These are phyloP conservation scores for Starmera dryadoides DNA, from an alignment of 805 yeast genomes.

Conservation along the genomic window DNA sequence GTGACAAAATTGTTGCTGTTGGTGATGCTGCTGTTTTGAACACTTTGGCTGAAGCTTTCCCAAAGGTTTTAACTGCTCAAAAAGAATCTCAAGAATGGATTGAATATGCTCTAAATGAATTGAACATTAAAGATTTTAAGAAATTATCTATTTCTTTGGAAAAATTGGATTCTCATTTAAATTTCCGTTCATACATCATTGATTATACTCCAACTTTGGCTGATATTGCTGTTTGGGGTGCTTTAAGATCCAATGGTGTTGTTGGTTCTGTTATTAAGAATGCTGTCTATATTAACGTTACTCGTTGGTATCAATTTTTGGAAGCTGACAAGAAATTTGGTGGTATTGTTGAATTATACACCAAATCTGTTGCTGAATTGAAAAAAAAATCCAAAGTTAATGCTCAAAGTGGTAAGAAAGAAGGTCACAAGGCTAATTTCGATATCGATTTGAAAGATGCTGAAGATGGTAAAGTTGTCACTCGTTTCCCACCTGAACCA, in stretches of 20 bases:
- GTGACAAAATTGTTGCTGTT: constrained; percentile 4
- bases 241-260: constrained; percentile 84
- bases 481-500: constrained; percentile 98
- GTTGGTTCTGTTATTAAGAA: constrained; percentile 87
- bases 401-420: constrained; percentile 56
- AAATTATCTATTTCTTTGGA: constrained; percentile 73
- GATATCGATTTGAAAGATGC: constrained; percentile 93
- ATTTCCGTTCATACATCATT: constrained; percentile 71
- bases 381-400: constrained; percentile 56
- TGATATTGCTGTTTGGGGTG: constrained; percentile 91
- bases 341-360: constrained; percentile 56
- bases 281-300: constrained; percentile 74
- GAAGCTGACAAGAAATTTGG: constrained; percentile 66
- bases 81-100: constrained; percentile 54
- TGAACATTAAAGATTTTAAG: constrained; percentile 82
- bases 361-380: constrained; percentile 64
- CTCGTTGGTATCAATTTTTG: constrained; percentile 87
- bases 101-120: constrained; percentile 56
- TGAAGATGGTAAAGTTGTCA: constrained; percentile 88
- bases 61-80: constrained; percentile 29
- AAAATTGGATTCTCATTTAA: constrained; percentile 72
- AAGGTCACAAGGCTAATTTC: constrained; percentile 87
- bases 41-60: constrained; percentile 44
- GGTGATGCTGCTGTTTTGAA: constrained; percentile 38
- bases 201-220: constrained; percentile 68